phyloP scores from a whole-genome alignment of 2,329 filamentous ascomycete genomes.

The Pseudogymnoascus sp. region DNA sequence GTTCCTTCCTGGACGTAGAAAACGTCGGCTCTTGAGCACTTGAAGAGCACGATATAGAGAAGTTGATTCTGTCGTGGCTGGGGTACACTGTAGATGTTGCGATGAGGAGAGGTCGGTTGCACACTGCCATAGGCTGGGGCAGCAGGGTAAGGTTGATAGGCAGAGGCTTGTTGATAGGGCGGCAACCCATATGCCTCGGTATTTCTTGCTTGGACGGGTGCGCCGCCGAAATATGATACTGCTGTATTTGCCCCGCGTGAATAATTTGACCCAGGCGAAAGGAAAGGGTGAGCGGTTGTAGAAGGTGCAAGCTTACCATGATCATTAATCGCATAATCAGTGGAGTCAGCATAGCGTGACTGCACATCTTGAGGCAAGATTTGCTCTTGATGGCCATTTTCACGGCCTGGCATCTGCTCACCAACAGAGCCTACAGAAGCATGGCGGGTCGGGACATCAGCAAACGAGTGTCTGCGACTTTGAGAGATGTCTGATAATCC shows the following conservation, averaged over 20 bases:
- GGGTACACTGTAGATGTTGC: conserved; percentile 54
- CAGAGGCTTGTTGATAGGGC: conserved; percentile 18
- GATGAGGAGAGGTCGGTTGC: conserved; percentile 55
- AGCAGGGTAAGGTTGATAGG: conserved; percentile 21
- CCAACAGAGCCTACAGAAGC: conserved; percentile 56
- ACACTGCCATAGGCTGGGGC: conserved; percentile 24
- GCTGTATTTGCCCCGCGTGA: conserved; percentile 24
- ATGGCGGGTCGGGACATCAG: conserved; percentile 59
- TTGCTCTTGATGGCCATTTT: conserved; percentile 22
- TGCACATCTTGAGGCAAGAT: conserved; percentile 27
- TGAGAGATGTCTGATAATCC: conserved; percentile 58
- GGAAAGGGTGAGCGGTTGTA: conserved; percentile 14
- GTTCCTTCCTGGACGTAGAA: conserved; percentile 97
- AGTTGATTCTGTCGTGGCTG: conserved; percentile 62
- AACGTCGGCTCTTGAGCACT: conserved; percentile 88
- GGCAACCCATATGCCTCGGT: conserved; percentile 23
- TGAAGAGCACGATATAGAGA: conserved; percentile 90
- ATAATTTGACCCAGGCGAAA: conserved; percentile 13
- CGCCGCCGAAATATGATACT: conserved; percentile 30
- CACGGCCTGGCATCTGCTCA: conserved; percentile 31
- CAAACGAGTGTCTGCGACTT: conserved; percentile 75
- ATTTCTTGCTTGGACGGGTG: conserved; percentile 23
- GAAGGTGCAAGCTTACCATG: conserved; percentile 28
- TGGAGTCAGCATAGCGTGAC: conserved; percentile 27
- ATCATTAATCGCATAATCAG: conserved; percentile 28